These are phyloP conservation scores for Chaetomium cochliodes DNA, from an alignment of 495 filamentous ascomycete genomes.

Conservation along the genomic window DNA sequence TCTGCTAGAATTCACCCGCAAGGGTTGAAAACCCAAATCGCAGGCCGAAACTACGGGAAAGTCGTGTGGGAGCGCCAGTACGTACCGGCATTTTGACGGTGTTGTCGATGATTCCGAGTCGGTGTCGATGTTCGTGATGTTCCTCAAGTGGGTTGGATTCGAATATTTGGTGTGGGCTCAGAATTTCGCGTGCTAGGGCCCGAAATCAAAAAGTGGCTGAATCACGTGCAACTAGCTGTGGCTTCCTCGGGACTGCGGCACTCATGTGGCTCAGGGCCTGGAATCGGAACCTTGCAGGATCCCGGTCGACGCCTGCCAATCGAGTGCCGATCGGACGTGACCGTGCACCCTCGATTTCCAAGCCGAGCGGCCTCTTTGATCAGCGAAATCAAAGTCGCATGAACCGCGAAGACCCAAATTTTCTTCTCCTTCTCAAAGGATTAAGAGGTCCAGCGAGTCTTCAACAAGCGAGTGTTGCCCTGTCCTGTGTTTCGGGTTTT, in stretches of 20 bases:
- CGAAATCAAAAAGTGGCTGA: slow-evolving; percentile 30
- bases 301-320: slow-evolving; percentile 18
- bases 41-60: slow-evolving; percentile 5
- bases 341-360: slow-evolving; percentile 1
- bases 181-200: slow-evolving; percentile 36
- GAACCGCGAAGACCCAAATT: slow-evolving; percentile 11
- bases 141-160: slow-evolving; percentile 37
- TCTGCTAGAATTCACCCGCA: slow-evolving; percentile 2
- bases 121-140: slow-evolving; percentile 40
- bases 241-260: slow-evolving; percentile 5
- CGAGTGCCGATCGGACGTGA: slow-evolving; percentile 16
- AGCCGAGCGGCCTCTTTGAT: slow-evolving; percentile 17
- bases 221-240: slow-evolving; percentile 32
- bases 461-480: not conserved
- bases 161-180: slow-evolving; percentile 45
- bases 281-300: slow-evolving; percentile 3
- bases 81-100: slow-evolving; percentile 83
- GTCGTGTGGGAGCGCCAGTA: slow-evolving; percentile 27
- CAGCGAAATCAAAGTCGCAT: slow-evolving; percentile 15
- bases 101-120: slow-evolving; percentile 47
- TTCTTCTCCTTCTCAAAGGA: not conserved
- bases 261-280: slow-evolving; percentile 22
- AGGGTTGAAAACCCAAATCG: slow-evolving; percentile 10
- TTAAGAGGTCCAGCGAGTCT: not conserved
- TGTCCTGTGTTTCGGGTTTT: not conserved